phyloP scores from a whole-genome alignment of 2,329 filamentous ascomycete genomes.

The Xylariales sp. region DNA sequence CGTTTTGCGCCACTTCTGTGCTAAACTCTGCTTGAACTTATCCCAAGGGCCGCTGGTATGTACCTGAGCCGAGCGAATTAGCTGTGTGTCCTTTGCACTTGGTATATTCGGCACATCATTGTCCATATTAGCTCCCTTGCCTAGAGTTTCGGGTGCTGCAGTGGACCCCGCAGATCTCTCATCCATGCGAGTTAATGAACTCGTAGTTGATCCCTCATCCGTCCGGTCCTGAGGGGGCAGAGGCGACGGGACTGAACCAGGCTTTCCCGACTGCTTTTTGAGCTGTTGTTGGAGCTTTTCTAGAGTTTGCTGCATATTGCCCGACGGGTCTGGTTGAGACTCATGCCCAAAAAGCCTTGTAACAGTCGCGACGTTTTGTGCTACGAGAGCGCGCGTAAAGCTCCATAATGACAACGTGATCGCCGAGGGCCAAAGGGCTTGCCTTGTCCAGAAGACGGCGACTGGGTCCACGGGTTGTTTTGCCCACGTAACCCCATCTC shows the following conservation, averaged over 20 bases:
- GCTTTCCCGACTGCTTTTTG: slow-evolving; percentile 39
- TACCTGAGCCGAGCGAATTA: slow-evolving; percentile 43
- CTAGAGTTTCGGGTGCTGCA: slow-evolving; percentile 37
- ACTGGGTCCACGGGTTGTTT: slow-evolving; percentile 61
- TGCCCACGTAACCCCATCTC: slow-evolving; percentile 62
- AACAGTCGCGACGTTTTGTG: slow-evolving; percentile 58
- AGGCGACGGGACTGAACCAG: slow-evolving; percentile 31
- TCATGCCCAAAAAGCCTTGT: slow-evolving; percentile 60
- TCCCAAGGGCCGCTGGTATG: slow-evolving; percentile 49
- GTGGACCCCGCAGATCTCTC: slow-evolving; percentile 39
- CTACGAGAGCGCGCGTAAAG: slow-evolving; percentile 61
- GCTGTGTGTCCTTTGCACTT: slow-evolving; percentile 49
- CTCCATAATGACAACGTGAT: slow-evolving; percentile 63
- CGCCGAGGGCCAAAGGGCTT: slow-evolving; percentile 66
- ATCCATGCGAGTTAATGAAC: slow-evolving; percentile 39
- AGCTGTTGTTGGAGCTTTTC: slow-evolving; percentile 47
- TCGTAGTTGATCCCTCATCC: slow-evolving; percentile 40
- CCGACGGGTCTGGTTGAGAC: slow-evolving; percentile 38
- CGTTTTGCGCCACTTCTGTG: slow-evolving; percentile 60
- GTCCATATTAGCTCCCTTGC: slow-evolving; percentile 31
- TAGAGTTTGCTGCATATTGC: slow-evolving; percentile 47
- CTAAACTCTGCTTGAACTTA: slow-evolving; percentile 52
- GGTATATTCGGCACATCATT: slow-evolving; percentile 35
- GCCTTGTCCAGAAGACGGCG: slow-evolving; percentile 58
- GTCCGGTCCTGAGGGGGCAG: slow-evolving; percentile 38